These are phyloP conservation scores for Sphaerulina populicola DNA, from an alignment of 2,329 filamentous ascomycete genomes.

Conservation along the genomic window DNA sequence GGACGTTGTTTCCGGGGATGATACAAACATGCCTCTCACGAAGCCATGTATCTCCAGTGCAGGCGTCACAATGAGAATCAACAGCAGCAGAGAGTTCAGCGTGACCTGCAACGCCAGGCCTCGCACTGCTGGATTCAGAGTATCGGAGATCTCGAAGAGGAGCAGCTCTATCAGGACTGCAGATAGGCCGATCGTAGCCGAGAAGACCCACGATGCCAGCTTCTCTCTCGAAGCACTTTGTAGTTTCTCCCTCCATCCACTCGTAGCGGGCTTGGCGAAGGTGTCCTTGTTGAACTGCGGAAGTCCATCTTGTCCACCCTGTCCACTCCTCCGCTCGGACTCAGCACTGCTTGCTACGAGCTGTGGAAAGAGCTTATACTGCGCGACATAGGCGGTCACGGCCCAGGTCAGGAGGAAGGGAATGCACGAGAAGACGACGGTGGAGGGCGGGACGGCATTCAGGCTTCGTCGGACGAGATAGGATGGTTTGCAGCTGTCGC, in stretches of 20 bases:
- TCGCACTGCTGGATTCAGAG: slow-evolving; percentile 59
- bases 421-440: slow-evolving; percentile 52
- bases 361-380: slow-evolving; percentile 63
- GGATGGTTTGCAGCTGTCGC: slow-evolving; percentile 52
- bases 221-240: slow-evolving; percentile 29
- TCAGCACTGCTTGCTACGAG: slow-evolving; percentile 51
- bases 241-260: slow-evolving; percentile 15
- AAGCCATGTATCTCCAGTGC: slow-evolving; percentile 62
- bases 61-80: slow-evolving; percentile 68
- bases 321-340: slow-evolving; percentile 30
- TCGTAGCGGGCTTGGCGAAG: slow-evolving; percentile 31
- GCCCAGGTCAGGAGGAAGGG: slow-evolving; percentile 66
- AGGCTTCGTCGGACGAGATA: slow-evolving; percentile 37
- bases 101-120: slow-evolving; percentile 60
- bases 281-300: slow-evolving; percentile 49
- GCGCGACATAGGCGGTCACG: slow-evolving; percentile 53
- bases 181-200: slow-evolving; percentile 66
- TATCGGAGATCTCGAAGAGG: slow-evolving; percentile 72
- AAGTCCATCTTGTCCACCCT: slow-evolving; percentile 47
- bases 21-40: slow-evolving; percentile 45
- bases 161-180: slow-evolving; percentile 72
- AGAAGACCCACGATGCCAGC: slow-evolving; percentile 54
- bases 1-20: slow-evolving; percentile 56
- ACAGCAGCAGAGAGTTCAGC: slow-evolving; percentile 60
- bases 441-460: slow-evolving; percentile 40